Conservation (phyloP, 164 flowering plant genomes). For the Piper longum region DNA sequence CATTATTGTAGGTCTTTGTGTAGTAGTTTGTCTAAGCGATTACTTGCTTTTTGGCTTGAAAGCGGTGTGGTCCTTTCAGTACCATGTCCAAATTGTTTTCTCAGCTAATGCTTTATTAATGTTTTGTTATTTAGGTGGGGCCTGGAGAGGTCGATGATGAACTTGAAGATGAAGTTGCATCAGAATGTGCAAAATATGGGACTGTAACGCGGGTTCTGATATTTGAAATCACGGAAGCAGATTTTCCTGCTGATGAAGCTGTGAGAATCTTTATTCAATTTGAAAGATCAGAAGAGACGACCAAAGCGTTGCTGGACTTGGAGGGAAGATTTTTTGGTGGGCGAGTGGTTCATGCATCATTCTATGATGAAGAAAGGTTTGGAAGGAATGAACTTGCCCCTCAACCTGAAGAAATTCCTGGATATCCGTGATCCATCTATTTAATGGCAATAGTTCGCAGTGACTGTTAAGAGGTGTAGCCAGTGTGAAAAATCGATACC, state of each 20-base stretch:
- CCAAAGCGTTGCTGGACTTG: slow-evolving; percentile 83
- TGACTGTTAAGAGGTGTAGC: neutral
- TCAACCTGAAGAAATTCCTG: slow-evolving; percentile 82
- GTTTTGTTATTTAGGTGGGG: slow-evolving; percentile 50
- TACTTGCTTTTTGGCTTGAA: no score
- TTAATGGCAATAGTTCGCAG: neutral
- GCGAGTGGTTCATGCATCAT: slow-evolving; percentile 69
- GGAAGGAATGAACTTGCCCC: slow-evolving; percentile 84
- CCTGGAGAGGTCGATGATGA: slow-evolving; percentile 99
- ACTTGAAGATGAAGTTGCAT: slow-evolving; percentile 88
- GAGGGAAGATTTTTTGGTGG: slow-evolving; percentile 95
- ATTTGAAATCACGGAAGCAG: slow-evolving; percentile 85
- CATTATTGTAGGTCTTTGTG: no score
- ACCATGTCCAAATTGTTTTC: no score
- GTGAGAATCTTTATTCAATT: slow-evolving; percentile 95
- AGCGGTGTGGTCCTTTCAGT: neutral
- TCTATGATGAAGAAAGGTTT: slow-evolving; percentile 83
- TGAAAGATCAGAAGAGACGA: slow-evolving; percentile 90
- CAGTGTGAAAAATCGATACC: neutral
- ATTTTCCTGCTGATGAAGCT: slow-evolving; percentile 87
- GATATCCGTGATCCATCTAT: slow-evolving; percentile 19
- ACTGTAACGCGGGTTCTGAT: slow-evolving; percentile 91
- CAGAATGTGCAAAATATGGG: slow-evolving; percentile 88
- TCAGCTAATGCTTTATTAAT: neutral
- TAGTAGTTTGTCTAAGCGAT: no score